Base-by-base conservation (phyloP, 345 rosid species). In the Chamaenerion angustifolium region DNA sequence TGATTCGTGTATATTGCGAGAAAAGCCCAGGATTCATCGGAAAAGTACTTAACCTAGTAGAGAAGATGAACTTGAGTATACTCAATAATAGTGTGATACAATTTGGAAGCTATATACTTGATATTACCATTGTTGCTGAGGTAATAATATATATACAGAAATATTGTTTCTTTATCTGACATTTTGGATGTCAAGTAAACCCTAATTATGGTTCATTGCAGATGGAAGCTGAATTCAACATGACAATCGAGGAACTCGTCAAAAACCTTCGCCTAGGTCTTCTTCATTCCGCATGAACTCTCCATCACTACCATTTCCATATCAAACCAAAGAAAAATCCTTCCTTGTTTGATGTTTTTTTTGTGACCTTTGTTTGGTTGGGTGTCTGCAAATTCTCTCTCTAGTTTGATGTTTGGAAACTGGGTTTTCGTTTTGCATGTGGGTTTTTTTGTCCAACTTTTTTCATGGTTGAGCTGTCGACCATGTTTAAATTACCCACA, bases 41-140 rank as follows among this genome's bases (percentile, higher is more conserved):
- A 11, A 55, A 45, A 51, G 42, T 63, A n/a, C 13, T 68, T 13
- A 48, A 46, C 21, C 64, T 55, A 18, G 45, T 63, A 6, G 72
- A 68, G 57, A 59, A 56, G 49, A 43, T 58, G 41, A 48, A 56
- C 37, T 51, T 63, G 8, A 27, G 43, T 12, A 49, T 63, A 10
- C 5, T 59, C 15, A 59, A 59, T 19, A 63, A 56, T 58, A 58
- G 48, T 3, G 55, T 58, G 6, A 21, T 68, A 18, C 61, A 61
- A n/a, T 68, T 68, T 19, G 72, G 72, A 16, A 55, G 54, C 41
- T 45, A 46, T 27, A 42, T 48, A 42, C 54, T 55, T 1, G 61
- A 68, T 45, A 16, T 59, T 10, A 59, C 72, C 18, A 37, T 63
- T 27, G 52, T 63, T 18, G 68, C 72, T 18, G 55, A 60, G 67